These are phyloP conservation scores for Coemansia sp. DNA, from an alignment of 192 early-diverging fungal genomes.

Conservation along the genomic window DNA sequence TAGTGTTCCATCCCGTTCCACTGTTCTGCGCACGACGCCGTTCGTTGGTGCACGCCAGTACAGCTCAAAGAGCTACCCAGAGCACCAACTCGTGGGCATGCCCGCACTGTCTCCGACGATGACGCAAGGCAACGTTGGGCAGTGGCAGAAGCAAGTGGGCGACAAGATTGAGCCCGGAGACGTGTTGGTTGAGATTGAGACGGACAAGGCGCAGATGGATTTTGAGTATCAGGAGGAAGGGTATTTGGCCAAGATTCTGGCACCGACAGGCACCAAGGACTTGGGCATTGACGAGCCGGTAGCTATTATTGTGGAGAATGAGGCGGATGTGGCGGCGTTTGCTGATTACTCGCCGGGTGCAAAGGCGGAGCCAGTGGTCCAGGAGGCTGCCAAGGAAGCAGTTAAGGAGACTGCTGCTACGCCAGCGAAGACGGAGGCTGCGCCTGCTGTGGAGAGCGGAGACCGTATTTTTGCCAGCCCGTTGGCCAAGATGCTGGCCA, in stretches of 20 bases:
- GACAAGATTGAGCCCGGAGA: conserved; percentile 88
- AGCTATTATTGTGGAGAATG: conserved; percentile 86
- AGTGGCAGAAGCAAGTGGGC: conserved; percentile 92
- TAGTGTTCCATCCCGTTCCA: too few relatives aligned
- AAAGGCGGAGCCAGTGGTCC: conserved; percentile 40
- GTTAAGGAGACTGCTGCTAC: conserved; percentile 10
- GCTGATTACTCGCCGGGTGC: conserved; percentile 63
- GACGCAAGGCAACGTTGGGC: conserved; percentile 91
- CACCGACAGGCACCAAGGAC: conserved; percentile 84
- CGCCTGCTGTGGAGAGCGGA: conserved; percentile 7
- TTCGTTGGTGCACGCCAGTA: conserved; percentile 26
- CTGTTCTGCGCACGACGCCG: neutral
- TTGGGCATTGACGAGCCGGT: conserved; percentile 84
- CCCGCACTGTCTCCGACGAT: conserved; percentile 97
- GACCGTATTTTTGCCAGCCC: conserved; percentile 84
- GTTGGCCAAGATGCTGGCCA: conserved; percentile 82
- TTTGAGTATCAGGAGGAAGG: conserved; percentile 98
- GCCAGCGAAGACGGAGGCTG: neutral
- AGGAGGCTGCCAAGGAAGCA: conserved; percentile 2
- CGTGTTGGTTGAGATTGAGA: conserved; percentile 92
- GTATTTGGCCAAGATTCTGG: conserved; percentile 88
- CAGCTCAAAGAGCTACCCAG: conserved; percentile 62
- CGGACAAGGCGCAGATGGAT: conserved; percentile 99
- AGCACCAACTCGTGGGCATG: conserved; percentile 80
- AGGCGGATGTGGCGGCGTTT: conserved; percentile 84